phyloP scores from a whole-genome alignment of 345 rosid genomes.

The Erysimum cheiranthoides region DNA sequence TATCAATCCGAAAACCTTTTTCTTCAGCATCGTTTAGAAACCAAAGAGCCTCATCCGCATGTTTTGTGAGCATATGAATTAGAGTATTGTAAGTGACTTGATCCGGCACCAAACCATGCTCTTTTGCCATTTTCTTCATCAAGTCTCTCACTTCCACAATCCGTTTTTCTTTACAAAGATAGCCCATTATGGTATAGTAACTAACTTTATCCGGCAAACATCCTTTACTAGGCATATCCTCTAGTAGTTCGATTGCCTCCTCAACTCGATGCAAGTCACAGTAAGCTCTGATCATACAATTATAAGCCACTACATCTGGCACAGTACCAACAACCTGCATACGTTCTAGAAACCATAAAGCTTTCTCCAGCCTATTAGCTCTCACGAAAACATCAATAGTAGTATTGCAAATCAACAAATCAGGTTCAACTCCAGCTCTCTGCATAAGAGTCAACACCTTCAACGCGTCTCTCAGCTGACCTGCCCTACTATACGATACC shows the following conservation, averaged over 20 bases:
- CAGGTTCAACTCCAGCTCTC: slow-evolving; percentile 82
- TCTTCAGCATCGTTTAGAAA: slow-evolving; percentile 77
- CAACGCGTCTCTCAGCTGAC: slow-evolving; percentile 72
- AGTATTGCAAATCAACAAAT: slow-evolving; percentile 73
- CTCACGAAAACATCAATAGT: slow-evolving; percentile 69
- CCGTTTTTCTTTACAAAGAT: slow-evolving; percentile 72
- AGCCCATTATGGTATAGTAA: slow-evolving; percentile 75
- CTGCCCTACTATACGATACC: slow-evolving; percentile 92
- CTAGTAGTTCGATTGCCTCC: slow-evolving; percentile 70
- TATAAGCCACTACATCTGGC: slow-evolving; percentile 77
- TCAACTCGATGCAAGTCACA: slow-evolving; percentile 66
- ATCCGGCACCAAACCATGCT: slow-evolving; percentile 63
- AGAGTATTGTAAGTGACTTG: slow-evolving; percentile 81
- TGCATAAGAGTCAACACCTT: slow-evolving; percentile 87
- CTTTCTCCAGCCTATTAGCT: slow-evolving; percentile 74
- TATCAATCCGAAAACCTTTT: slow-evolving; percentile 68
- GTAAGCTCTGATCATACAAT: slow-evolving; percentile 84
- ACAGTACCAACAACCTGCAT: slow-evolving; percentile 80
- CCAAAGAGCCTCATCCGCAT: slow-evolving; percentile 79
- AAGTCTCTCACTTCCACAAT: slow-evolving; percentile 64
- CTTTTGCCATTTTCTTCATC: slow-evolving; percentile 71
- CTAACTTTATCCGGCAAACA: slow-evolving; percentile 86
- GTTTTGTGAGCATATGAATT: slow-evolving; percentile 79
- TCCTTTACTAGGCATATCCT: slow-evolving; percentile 67
- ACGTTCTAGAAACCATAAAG: slow-evolving; percentile 71